Percentiles rank a stretch among this genome's conserved stretches.
Conservation (phyloP, 2,329 filamentous ascomycete species). For the Chrysosphaeria jannelii region DNA sequence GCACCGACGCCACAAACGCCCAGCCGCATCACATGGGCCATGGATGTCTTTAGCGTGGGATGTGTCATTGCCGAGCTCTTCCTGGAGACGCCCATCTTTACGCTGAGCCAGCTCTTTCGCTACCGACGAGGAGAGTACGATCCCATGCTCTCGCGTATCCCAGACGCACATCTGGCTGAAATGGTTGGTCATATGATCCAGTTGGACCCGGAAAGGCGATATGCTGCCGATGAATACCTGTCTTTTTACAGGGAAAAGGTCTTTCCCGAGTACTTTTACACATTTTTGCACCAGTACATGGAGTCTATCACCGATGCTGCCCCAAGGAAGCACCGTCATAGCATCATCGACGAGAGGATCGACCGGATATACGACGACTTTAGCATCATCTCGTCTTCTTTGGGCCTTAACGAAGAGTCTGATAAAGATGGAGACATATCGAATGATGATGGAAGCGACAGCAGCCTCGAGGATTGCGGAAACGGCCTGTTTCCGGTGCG, state of each 20-base stretch:
- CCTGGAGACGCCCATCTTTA: constrained; percentile 87
- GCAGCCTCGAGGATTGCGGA: too few species aligned
- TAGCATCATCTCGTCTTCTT: constrained; percentile 88
- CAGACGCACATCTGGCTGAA: constrained; percentile 60
- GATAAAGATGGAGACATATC: too few species aligned
- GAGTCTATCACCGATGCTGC: constrained; percentile 73
- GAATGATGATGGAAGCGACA: background rate
- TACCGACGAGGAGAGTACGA: constrained; percentile 85
- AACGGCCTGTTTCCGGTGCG: constrained; percentile 53
- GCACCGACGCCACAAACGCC: constrained; percentile 1
- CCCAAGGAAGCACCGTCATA: too few species aligned
- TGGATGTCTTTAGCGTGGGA: constrained; percentile 94
- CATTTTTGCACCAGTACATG: constrained; percentile 94
- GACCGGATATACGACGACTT: constrained; percentile 83
- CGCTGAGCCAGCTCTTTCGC: constrained; percentile 81
- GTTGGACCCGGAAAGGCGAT: constrained; percentile 67
- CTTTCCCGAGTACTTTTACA: constrained; percentile 93
- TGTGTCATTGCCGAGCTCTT: constrained; percentile 95
- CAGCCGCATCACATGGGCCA: constrained; percentile 41
- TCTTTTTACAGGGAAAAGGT: constrained; percentile 77
- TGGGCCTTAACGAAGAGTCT: constrained; percentile 35
- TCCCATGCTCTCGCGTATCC: constrained; percentile 57
- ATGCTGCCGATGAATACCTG: constrained; percentile 79
- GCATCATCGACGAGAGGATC: constrained; percentile 89
- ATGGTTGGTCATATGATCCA: constrained; percentile 93